phyloP scores from a whole-genome alignment of 2,329 filamentous ascomycete genomes.

The Paraphaeosphaeria minitans region DNA sequence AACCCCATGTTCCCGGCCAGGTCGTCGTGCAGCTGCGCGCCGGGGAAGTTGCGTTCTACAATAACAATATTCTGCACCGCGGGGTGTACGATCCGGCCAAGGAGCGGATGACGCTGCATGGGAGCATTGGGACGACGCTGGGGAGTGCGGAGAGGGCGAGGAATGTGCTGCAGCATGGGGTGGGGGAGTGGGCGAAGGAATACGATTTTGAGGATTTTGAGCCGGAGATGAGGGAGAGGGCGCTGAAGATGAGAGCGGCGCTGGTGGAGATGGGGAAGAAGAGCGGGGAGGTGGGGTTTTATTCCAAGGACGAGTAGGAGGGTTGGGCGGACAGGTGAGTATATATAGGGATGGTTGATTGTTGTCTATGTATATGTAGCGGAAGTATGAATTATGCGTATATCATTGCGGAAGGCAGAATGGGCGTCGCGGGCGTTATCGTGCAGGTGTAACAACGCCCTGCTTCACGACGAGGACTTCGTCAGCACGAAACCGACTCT shows the following conservation, averaged over 20 bases:
- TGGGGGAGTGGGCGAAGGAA: slow-evolving; percentile 67
- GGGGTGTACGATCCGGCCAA: slow-evolving; percentile 65
- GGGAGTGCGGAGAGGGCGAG: slow-evolving; percentile 64
- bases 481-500: slow-evolving; percentile 58
- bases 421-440: neutral
- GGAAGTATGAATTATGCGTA: neutral
- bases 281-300: slow-evolving; percentile 66
- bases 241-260: slow-evolving; percentile 67
- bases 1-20: slow-evolving; percentile 65
- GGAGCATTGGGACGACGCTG: slow-evolving; percentile 67
- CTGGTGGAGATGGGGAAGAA: slow-evolving; percentile 66
- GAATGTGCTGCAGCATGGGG: slow-evolving; percentile 77
- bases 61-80: slow-evolving; percentile 84
- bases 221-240: slow-evolving; percentile 63
- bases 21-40: slow-evolving; percentile 68
- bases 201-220: slow-evolving; percentile 65
- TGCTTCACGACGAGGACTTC: slow-evolving; percentile 41
- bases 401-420: neutral
- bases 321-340: neutral
- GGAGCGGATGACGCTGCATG: slow-evolving; percentile 74
- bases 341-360: neutral
- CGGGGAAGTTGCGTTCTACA: slow-evolving; percentile 84
- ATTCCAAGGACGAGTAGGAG: slow-evolving; percentile 41
- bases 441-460: neutral
- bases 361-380: slow-evolving; percentile 7